These are phyloP conservation scores for Viola pubescens DNA, from an alignment of 441 rosid genomes.

Conservation along the genomic window DNA sequence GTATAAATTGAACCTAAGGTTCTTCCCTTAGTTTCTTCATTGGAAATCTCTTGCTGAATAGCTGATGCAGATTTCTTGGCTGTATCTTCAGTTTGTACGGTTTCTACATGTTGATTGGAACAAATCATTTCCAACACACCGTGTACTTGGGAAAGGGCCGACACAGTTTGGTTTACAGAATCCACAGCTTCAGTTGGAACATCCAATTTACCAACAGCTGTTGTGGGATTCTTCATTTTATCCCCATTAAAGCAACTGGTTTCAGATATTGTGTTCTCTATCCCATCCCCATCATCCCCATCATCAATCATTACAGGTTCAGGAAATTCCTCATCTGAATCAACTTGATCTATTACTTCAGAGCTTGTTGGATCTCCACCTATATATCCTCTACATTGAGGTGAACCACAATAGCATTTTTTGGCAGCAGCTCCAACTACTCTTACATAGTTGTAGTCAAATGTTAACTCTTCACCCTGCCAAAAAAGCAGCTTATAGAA, in stretches of 20 bases:
- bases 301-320: slow-evolving; percentile 78
- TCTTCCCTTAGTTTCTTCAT: slow-evolving; percentile 31
- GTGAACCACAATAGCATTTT: slow-evolving; percentile 85
- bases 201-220: slow-evolving; percentile 22
- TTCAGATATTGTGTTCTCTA: slow-evolving; percentile 19
- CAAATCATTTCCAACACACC: slow-evolving; percentile 28
- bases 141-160: slow-evolving; percentile 24
- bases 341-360: slow-evolving; percentile 81
- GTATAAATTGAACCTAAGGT: slow-evolving; percentile 21
- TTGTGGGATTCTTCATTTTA: slow-evolving; percentile 12
- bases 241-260: slow-evolving; percentile 28
- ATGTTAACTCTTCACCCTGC: slow-evolving; percentile 93
- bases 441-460: slow-evolving; percentile 97
- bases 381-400: slow-evolving; percentile 89
- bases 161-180: slow-evolving; percentile 26
- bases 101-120: slow-evolving; percentile 29
- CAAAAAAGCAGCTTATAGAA: slow-evolving; percentile 4
- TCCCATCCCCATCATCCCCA: slow-evolving; percentile 27
- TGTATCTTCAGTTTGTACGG: slow-evolving; percentile 19
- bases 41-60: slow-evolving; percentile 33
- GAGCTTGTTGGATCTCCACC: slow-evolving; percentile 85
- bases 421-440: slow-evolving; percentile 99
- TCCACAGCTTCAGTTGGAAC: slow-evolving; percentile 26
- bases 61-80: slow-evolving; percentile 21
- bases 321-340: slow-evolving; percentile 96